These are phyloP conservation scores for Nemania sp. DNA, from an alignment of 2,329 filamentous ascomycete species.

Conservation along the genomic window DNA sequence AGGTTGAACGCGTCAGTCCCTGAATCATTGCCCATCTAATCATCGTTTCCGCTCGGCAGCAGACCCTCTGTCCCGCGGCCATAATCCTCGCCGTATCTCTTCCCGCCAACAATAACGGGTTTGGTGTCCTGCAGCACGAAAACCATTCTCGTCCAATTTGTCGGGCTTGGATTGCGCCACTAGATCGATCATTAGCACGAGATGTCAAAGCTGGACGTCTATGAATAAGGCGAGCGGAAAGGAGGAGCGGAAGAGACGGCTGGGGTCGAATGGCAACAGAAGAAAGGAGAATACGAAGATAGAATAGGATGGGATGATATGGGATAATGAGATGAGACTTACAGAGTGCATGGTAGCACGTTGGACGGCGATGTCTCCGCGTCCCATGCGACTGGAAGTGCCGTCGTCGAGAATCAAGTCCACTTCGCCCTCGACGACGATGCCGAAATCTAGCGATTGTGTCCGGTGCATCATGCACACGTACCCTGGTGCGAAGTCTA, in stretches of 20 bases:
- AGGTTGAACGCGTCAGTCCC: neutral
- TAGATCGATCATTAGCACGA: constrained; percentile 8
- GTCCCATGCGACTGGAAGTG: constrained; percentile 48
- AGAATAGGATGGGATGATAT: neutral
- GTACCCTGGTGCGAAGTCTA: constrained; percentile 52
- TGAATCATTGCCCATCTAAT: neutral
- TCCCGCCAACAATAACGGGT: constrained; percentile 34
- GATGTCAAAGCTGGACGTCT: too few relatives aligned
- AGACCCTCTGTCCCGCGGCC: constrained; percentile 34
- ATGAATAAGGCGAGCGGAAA: too few relatives aligned
- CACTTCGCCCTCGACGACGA: constrained; percentile 57
- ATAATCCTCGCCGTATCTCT: constrained; percentile 36
- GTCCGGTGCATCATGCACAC: constrained; percentile 55
- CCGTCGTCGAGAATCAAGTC: constrained; percentile 58
- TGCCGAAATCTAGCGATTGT: constrained; percentile 57
- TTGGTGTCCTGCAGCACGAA: constrained; percentile 45
- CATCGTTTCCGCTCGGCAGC: constrained; percentile 34
- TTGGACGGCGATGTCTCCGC: constrained; percentile 60
- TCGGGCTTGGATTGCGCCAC: constrained; percentile 27
- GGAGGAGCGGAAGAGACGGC: too few relatives aligned
- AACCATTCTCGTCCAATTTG: constrained; percentile 27
- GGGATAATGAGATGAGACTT: constrained; percentile 34
- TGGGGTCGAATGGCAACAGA: too few relatives aligned
- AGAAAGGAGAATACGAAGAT: neutral
- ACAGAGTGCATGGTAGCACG: constrained; percentile 56